Conservation (phyloP, 306 rosid genomes). For the Mimosa bimucronata region DNA sequence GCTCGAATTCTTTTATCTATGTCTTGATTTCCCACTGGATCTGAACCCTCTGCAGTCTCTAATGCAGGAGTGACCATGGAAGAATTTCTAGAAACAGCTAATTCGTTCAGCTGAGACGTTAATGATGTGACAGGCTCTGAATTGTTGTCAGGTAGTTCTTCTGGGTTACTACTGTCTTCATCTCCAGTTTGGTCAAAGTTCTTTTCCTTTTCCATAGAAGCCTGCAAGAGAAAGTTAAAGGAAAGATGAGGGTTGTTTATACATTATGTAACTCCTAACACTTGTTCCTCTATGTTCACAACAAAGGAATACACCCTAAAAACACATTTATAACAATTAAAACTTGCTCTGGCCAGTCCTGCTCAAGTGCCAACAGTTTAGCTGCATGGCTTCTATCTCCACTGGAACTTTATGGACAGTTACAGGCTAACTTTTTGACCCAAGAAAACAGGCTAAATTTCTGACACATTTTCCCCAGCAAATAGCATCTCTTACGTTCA, state of each 20-base stretch:
- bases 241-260: not conserved
- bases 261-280: not conserved
- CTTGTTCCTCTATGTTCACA: not conserved
- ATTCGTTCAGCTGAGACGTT: conserved; percentile 63
- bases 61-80: conserved; percentile 48
- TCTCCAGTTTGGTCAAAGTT: conserved; percentile 40
- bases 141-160: conserved; percentile 27
- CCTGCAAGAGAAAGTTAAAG: conserved; percentile 54
- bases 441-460: not conserved
- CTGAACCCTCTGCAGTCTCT: conserved; percentile 54
- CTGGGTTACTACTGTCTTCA: conserved; percentile 48
- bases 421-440: not conserved
- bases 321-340: not conserved
- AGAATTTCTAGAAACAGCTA: conserved; percentile 61
- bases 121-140: conserved; percentile 40
- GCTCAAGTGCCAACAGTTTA: conserved; percentile 9
- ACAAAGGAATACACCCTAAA: not conserved
- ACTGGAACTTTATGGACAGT: not conserved
- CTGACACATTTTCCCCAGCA: not conserved
- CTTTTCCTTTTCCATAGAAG: conserved; percentile 71
- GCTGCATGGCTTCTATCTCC: not conserved
- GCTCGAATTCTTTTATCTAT: conserved; percentile 83
- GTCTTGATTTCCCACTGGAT: conserved; percentile 53
- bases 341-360: not conserved
- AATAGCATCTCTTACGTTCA: not conserved